These are phyloP conservation scores for Lactarius hatsudake DNA, from an alignment of 768 basidiomycete species.

Conservation along the genomic window DNA sequence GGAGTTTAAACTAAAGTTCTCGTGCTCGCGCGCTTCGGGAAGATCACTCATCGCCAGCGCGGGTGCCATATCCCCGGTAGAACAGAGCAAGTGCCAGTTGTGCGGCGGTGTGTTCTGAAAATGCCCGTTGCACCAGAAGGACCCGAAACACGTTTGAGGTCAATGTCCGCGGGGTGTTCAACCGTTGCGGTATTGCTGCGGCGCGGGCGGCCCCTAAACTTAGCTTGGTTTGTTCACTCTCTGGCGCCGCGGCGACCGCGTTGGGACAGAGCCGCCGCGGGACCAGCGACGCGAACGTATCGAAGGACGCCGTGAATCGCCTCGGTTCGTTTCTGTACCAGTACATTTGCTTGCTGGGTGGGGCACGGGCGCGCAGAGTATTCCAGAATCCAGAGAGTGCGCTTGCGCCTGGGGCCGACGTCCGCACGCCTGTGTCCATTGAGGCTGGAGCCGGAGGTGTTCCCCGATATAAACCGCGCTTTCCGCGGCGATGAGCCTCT, in stretches of 20 bases:
- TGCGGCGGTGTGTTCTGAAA: too few relatives aligned
- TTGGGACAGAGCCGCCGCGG: constrained; percentile 9
- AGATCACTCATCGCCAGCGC: constrained; percentile 16
- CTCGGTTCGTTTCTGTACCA: not conserved
- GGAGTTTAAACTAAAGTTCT: not conserved
- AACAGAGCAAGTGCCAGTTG: not conserved
- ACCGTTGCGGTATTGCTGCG: not conserved
- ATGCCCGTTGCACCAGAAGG: constrained; percentile 1
- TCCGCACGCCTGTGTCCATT: not conserved
- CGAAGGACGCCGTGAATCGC: constrained; percentile 14
- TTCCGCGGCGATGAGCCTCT: constrained; percentile 8
- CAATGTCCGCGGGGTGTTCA: constrained; percentile 17
- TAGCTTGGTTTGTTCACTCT: too few relatives aligned
- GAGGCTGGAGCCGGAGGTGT: not conserved
- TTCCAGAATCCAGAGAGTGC: constrained; percentile 1
- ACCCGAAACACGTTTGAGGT: constrained; percentile 18
- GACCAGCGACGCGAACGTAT: constrained; percentile 2
- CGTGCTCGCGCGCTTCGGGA: constrained; percentile 6
- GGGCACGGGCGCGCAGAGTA: not conserved
- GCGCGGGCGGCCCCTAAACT: too few relatives aligned
- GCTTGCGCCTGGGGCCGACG: constrained; percentile 1
- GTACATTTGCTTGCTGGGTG: too few relatives aligned
- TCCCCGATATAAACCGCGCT: not conserved
- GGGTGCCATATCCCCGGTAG: not conserved
- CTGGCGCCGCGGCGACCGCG: not conserved